Conservation (phyloP, 768 basidiomycete genomes). For the Porphyrellus cyaneotinctus region DNA sequence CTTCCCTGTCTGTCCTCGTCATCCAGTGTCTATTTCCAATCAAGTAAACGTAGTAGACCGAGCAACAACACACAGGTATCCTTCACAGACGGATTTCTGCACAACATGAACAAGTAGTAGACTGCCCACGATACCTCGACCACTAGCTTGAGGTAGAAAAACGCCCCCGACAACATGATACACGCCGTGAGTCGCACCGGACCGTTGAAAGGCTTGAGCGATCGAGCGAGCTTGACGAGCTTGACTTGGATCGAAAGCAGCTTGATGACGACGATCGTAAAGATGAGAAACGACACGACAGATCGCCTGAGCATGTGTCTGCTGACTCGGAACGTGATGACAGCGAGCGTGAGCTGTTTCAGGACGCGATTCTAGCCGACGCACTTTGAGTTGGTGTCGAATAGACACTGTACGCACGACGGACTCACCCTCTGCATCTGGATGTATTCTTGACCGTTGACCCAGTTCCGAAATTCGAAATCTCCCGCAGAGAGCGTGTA, state of each 20-base stretch:
- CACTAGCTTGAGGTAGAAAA: conserved; percentile 28
- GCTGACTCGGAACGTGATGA: conserved; percentile 29
- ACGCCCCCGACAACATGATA: conserved; percentile 21
- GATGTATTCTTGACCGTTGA: conserved; percentile 19
- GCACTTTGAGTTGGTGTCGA: background rate
- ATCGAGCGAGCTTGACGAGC: conserved; percentile 26
- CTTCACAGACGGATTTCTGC: conserved; percentile 26
- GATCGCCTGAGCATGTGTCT: conserved; percentile 29
- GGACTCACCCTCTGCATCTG: conserved; percentile 17
- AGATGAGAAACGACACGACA: conserved; percentile 27
- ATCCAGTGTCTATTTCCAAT: conserved; percentile 26
- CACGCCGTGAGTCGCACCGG: conserved; percentile 24
- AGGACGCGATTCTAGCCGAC: conserved; percentile 17
- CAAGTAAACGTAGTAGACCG: conserved; percentile 26
- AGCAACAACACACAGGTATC: conserved; percentile 19
- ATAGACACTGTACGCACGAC: background rate
- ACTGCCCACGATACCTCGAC: conserved; percentile 27
- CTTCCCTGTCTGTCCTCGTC: background rate
- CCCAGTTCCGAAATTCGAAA: conserved; percentile 12
- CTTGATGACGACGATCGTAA: conserved; percentile 30
- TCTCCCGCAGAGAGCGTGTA: conserved; percentile 22
- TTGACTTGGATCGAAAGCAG: conserved; percentile 28
- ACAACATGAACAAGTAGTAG: conserved; percentile 26
- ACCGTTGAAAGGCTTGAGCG: conserved; percentile 24
- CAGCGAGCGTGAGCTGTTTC: conserved; percentile 21